phyloP scores from a whole-genome alignment of 805 yeast species.

The Candida verbasci region DNA sequence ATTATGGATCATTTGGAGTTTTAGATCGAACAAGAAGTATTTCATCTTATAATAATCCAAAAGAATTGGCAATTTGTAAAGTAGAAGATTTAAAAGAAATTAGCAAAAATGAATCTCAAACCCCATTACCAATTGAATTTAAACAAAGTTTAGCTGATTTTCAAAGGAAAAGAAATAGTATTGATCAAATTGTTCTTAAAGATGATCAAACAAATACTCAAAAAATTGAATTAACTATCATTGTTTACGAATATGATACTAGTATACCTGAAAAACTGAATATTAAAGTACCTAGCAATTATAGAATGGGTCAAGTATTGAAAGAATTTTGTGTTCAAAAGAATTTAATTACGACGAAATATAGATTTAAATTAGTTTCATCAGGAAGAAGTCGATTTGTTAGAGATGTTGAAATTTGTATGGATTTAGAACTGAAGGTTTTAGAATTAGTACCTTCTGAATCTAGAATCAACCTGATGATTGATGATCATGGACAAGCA shows the following conservation, averaged over 20 bases:
- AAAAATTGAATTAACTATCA: slow-evolving; percentile 7
- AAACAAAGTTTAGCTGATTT: slow-evolving; percentile 17
- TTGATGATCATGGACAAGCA: slow-evolving; percentile 9
- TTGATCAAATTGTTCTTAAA: slow-evolving; percentile 8
- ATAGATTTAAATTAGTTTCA: slow-evolving; percentile 18
- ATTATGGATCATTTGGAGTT: slow-evolving; percentile 89
- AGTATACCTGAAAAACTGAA: slow-evolving; percentile 1
- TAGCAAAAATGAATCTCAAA: slow-evolving; percentile 41
- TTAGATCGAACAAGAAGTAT: slow-evolving; percentile 65
- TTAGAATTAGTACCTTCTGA: slow-evolving; percentile 18
- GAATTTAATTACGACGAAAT: slow-evolving; percentile 23
- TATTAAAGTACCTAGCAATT: slow-evolving; percentile 7
- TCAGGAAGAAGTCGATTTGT: slow-evolving; percentile 8
- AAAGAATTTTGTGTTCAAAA: slow-evolving; percentile 24
- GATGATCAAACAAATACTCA: slow-evolving; percentile 4
- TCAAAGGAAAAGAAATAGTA: slow-evolving; percentile 12
- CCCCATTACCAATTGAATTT: slow-evolving; percentile 52
- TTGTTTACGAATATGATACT: slow-evolving; percentile 5
- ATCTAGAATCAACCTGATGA: slow-evolving; percentile 4
- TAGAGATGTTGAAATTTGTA: slow-evolving; percentile 11
- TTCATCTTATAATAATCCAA: slow-evolving; percentile 66
- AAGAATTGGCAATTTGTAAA: slow-evolving; percentile 73
- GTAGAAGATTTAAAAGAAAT: slow-evolving; percentile 46
- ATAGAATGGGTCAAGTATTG: slow-evolving; percentile 21
- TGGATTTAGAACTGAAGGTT: slow-evolving; percentile 11